These are phyloP conservation scores for Acacia confusa DNA, from an alignment of 306 rosid species.

Conservation along the genomic window DNA sequence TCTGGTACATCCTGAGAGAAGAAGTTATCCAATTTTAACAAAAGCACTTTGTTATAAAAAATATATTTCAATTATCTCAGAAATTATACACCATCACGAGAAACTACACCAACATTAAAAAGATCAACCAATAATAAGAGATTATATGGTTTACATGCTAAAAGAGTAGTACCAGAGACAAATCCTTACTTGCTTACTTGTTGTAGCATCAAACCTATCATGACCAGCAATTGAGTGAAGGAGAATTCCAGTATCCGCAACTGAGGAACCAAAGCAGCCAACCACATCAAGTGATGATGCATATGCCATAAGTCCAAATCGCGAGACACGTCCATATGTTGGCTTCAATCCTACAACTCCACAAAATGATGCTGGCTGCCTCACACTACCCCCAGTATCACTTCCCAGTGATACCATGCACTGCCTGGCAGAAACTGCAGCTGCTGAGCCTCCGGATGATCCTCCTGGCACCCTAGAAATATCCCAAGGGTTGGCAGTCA, in stretches of 20 bases:
- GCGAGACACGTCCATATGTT: conserved; percentile 90
- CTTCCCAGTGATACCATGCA: conserved; percentile 91
- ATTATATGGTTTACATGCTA: conserved; percentile 12
- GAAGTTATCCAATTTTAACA: conserved; percentile 24
- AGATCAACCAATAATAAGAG: conserved; percentile 5
- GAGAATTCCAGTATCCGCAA: conserved; percentile 89
- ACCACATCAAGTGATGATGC: conserved; percentile 97
- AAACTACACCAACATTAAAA: conserved; percentile 4
- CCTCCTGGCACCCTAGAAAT: conserved; percentile 95
- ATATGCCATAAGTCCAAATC: conserved; percentile 95
- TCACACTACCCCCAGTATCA: conserved; percentile 98
- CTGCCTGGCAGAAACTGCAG: conserved; percentile 98
- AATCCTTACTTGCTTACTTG: conserved; percentile 71
- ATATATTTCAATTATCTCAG: conserved; percentile 16
- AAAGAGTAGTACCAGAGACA: conserved; percentile 8
- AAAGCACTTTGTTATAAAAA: not conserved
- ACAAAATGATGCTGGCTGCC: conserved; percentile 98
- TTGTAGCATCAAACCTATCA: conserved; percentile 88
- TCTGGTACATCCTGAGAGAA: conserved; percentile 75
- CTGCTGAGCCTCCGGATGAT: conserved; percentile 96
- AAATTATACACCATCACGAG: not conserved
- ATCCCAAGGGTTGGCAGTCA: conserved; percentile 98
- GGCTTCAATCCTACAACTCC: conserved; percentile 99
- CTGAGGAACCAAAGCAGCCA: conserved; percentile 94
- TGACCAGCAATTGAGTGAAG: conserved; percentile 87